Evolutionary conservation across 2,329 filamentous ascomycete species (phyloP), one percentile per base, ranked within the genome.

Genomic region (Aspergillus oerlinghausenensis): DNA sequence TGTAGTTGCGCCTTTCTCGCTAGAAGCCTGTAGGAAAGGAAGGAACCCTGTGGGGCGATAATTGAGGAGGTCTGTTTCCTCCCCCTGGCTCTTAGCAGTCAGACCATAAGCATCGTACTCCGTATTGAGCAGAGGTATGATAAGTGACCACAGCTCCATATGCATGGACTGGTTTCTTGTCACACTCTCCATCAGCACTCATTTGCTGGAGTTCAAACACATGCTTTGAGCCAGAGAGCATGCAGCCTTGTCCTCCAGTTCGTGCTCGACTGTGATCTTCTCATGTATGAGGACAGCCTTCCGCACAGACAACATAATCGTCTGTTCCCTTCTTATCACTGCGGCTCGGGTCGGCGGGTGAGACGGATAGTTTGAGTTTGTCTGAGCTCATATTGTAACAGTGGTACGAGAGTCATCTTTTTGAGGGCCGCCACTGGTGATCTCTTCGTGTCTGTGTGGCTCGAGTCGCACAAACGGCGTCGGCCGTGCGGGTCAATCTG

Each of bases 161-260:
- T 56, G 55, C 51, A 56, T 50, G 32, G 28, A 48, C 51, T 38
- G 45, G 49, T 38, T 49, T 56, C 26, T 56, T 35, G 38, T 45
- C 55, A 53, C 55, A 52, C 50, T 14, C n/a, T 26, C 26, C 38
- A n/a, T 26, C 43, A 47, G 10, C 23, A 47, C 35, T 28, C 51
- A 28, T n/a, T 8, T 25, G 29, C 35, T 48, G 38, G 17, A 11
- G 14, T 23, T 25, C 25, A n/a, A 50, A 29, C 50, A 49, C 45
- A 45, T 42, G 50, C 29, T 48, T 52, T 42, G 28, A 14, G 19
- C 4, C 26, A 17, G 43, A 23, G 5, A 21, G 4, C 21, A 47
- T 47, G 43, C 19, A 14, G 43, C 19, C 17, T 25, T 47, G 32
- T 25, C 43, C 19, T 28, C 23, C 9, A 9, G 17, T 26, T 25